Evolutionary conservation across 208 protist genomes (phyloP).

Genomic region (Trypanosomatidae sp.): DNA sequence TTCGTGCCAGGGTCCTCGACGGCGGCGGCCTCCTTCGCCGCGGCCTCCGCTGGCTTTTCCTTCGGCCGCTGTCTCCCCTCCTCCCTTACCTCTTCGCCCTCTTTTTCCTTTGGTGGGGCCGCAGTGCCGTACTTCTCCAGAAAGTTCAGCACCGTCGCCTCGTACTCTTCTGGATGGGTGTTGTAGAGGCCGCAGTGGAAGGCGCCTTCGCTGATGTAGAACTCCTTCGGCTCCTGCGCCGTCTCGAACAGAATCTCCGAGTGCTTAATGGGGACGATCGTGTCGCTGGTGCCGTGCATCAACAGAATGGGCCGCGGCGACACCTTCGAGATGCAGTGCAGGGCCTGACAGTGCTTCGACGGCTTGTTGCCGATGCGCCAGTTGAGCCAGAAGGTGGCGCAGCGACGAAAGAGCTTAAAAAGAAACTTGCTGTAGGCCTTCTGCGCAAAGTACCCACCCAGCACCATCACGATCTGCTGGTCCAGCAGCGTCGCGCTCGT

Average conservation of each 20-base stretch:
- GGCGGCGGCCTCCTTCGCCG: too few relatives aligned
- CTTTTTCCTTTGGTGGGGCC: too few relatives aligned
- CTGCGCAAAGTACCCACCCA: constrained; percentile 80
- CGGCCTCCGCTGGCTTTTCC: too few relatives aligned
- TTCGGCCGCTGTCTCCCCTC: too few relatives aligned
- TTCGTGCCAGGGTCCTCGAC: too few relatives aligned
- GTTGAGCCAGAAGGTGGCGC: constrained; percentile 82
- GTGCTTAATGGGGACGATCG: constrained; percentile 82
- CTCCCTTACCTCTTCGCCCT: too few relatives aligned
- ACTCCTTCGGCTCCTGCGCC: constrained; percentile 84
- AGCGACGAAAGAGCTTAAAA: constrained; percentile 66
- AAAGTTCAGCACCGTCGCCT: constrained; percentile 61
- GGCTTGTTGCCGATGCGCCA: constrained; percentile 86
- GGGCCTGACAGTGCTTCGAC: constrained; percentile 77
- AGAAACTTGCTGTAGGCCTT: constrained; percentile 52
- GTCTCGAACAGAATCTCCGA: constrained; percentile 75
- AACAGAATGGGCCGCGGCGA: constrained; percentile 81
- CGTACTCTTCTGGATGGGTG: constrained; percentile 78
- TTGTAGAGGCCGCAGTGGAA: constrained; percentile 93
- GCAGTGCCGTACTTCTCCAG: constrained; percentile 41
- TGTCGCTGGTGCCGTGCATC: constrained; percentile 90
- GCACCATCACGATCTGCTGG: constrained; percentile 64
- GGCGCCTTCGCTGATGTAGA: constrained; percentile 83
- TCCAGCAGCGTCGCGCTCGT: constrained; percentile 80
- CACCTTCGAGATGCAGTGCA: constrained; percentile 82